phyloP scores from a whole-genome alignment of 2,329 filamentous ascomycete species.

The Tolypocladium tundrense region DNA sequence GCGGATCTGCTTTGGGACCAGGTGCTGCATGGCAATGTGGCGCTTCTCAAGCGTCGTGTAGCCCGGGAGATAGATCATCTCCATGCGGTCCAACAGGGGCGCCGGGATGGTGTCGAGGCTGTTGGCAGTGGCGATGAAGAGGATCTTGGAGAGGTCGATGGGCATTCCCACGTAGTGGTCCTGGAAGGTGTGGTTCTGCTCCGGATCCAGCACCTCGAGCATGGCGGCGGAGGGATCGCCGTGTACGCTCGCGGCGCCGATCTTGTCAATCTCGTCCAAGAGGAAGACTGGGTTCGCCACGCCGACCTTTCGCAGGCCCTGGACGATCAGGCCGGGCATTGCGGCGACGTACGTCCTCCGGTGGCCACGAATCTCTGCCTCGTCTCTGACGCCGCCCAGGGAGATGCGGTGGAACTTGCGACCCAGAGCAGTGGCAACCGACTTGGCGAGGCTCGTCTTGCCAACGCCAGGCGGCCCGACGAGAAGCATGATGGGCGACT shows the following conservation, averaged over 20 bases:
- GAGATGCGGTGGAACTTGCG: conserved; percentile 97
- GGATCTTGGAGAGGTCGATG: conserved; percentile 88
- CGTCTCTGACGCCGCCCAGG: conserved; percentile 87
- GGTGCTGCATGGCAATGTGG: conserved; percentile 82
- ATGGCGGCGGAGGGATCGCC: conserved; percentile 95
- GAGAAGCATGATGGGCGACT: conserved; percentile 88
- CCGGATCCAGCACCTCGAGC: conserved; percentile 94
- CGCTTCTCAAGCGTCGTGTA: conserved; percentile 97
- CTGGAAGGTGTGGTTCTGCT: conserved; percentile 90
- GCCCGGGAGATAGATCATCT: conserved; percentile 84
- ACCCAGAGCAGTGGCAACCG: conserved; percentile 81
- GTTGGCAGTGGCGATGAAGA: conserved; percentile 97
- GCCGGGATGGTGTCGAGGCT: conserved; percentile 87
- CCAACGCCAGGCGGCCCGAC: conserved; percentile 90
- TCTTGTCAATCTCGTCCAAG: conserved; percentile 96
- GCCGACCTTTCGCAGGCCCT: conserved; percentile 87
- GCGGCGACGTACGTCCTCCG: conserved; percentile 93
- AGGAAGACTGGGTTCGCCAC: conserved; percentile 93
- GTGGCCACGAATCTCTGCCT: conserved; percentile 94
- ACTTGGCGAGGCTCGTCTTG: conserved; percentile 91
- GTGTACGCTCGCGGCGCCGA: conserved; percentile 82
- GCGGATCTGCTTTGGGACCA: conserved; percentile 92
- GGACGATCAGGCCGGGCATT: conserved; percentile 95
- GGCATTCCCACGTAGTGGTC: conserved; percentile 97
- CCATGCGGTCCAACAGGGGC: conserved; percentile 94